Base-by-base conservation (phyloP, 1,139 yeast genomes). In the Scheffersomyces insectosa region DNA sequence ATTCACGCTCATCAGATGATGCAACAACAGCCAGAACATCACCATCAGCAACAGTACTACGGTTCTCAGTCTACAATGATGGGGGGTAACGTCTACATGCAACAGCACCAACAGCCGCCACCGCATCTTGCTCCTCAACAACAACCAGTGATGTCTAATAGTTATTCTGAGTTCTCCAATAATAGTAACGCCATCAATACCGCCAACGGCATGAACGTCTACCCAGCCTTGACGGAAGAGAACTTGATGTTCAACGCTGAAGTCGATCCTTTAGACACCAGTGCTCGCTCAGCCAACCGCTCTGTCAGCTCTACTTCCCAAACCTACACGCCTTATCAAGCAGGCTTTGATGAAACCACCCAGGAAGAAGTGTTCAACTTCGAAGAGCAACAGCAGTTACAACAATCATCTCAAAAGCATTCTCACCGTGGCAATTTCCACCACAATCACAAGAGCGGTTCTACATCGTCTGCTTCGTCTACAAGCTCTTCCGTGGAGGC, bases 281-380 rank as follows among this genome's bases (percentile, higher is more conserved):
- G 13, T 10, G 15, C 20, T 33, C 13, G 27, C 45, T 9, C 37
- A 42, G 23, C 11, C 27, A 28, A 23, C 44, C 14, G n/a, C 29
- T 33, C 36, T 25, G 39, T 39, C 20, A 41, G 43, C 16, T 25
- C 42, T 8, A 43, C 44, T 34, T 40, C 45, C 14, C 56, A 30
- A 28, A 39, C 34, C n/a, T 32, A 39, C 31, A 20, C 25, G 8
- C 25, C 25, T 20, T 20, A 5, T 20, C 25, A 20, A 20, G 25
- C 25, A 20, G 25, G 25, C 25, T 5, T 20, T 20, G 12, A 14
- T 28, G 52, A 41, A 25, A 50, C 48, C 28, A 45, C 50, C 32
- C 42, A 33, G 25, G 66, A 62, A 23, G 67, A 63, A 11, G 43
- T 63, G 38, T 62, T 60, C 48, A 54, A 48, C 37, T 61, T 63